These are phyloP conservation scores for Corchorus capsularis DNA, from an alignment of 345 rosid species.

Conservation along the genomic window DNA sequence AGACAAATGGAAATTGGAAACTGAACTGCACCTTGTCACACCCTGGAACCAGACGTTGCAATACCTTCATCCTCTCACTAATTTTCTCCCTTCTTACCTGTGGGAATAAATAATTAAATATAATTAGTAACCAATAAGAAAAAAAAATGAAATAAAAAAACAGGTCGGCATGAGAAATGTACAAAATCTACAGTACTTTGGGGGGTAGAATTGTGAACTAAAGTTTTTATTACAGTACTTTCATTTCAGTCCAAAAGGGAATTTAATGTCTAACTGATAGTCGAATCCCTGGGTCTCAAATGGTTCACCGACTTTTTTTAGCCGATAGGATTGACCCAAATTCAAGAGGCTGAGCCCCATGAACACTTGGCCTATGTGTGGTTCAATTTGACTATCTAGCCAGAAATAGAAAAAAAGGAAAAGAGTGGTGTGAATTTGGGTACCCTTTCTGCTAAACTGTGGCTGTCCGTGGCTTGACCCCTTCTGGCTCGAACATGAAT, in stretches of 20 bases:
- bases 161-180: background rate
- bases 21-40: slow-evolving; percentile 65
- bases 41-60: slow-evolving; percentile 76
- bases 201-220: background rate
- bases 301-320: background rate
- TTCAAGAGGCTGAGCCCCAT: no score
- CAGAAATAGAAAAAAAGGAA: background rate
- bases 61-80: slow-evolving; percentile 66
- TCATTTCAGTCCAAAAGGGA: background rate
- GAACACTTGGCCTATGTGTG: no score
- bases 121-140: background rate
- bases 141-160: background rate
- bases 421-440: background rate
- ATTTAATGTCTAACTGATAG: background rate
- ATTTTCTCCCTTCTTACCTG: slow-evolving; percentile 81
- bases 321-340: background rate
- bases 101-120: background rate
- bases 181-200: background rate
- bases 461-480: slow-evolving; percentile 83
- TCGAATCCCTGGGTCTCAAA: background rate
- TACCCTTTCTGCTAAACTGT: slow-evolving; percentile 86
- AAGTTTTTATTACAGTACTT: background rate
- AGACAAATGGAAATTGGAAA: background rate
- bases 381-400: no score
- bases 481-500: slow-evolving; percentile 87